These are phyloP conservation scores for Misopates orontium DNA, from an alignment of 257 asterid species.

Conservation along the genomic window DNA sequence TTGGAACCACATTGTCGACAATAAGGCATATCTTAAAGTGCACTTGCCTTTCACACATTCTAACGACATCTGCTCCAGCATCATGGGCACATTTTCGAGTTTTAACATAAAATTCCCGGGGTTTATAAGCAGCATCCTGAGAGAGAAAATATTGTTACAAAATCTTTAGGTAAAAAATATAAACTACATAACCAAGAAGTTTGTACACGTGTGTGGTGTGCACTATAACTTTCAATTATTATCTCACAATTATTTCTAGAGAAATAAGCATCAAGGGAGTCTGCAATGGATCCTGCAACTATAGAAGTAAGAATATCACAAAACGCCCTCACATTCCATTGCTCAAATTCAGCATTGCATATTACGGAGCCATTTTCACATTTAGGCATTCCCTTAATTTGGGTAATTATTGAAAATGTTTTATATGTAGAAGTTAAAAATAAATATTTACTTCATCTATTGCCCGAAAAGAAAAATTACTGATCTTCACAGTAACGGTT, in stretches of 20 bases:
- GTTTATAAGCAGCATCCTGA: slow-evolving; percentile 93
- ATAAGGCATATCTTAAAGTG: not conserved
- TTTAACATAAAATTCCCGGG: slow-evolving; percentile 74
- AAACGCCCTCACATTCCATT: too few relatives aligned
- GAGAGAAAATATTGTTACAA: slow-evolving; percentile 4
- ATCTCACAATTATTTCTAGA: not conserved
- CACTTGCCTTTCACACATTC: slow-evolving; percentile 83
- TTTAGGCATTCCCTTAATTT: too few relatives aligned
- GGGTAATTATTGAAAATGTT: too few relatives aligned
- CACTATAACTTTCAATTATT: not conserved
- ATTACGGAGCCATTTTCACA: too few relatives aligned
- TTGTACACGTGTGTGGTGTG: not conserved
- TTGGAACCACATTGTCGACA: not conserved
- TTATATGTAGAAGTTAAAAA: too few relatives aligned
- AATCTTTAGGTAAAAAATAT: not conserved
- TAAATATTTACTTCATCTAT: too few relatives aligned
- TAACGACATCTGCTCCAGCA: slow-evolving; percentile 76
- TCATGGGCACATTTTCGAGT: slow-evolving; percentile 86
- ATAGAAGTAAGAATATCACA: too few relatives aligned
- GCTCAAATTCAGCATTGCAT: too few relatives aligned
- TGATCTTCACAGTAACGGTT: too few relatives aligned
- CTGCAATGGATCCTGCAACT: too few relatives aligned
- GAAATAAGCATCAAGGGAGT: too few relatives aligned
- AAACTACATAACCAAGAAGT: slow-evolving; percentile 10
- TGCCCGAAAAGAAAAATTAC: too few relatives aligned